Conservation (phyloP, 495 filamentous ascomycete species). For the Aspergillus egyptiacus region DNA sequence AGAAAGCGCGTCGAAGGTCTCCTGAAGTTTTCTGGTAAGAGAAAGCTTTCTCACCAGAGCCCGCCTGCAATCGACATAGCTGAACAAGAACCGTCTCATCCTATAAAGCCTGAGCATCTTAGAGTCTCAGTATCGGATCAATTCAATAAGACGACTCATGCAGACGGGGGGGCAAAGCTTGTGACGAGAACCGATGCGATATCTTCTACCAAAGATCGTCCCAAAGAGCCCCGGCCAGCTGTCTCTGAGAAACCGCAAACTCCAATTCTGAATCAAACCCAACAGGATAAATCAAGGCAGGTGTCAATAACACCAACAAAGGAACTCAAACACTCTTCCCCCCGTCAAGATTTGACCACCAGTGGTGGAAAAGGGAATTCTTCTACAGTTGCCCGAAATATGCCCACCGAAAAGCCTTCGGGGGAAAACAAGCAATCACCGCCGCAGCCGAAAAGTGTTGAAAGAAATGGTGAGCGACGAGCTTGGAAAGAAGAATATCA, state of each 20-base stretch:
- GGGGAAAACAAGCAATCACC: constrained; percentile 23
- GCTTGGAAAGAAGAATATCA: constrained; percentile 43
- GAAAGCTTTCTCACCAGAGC: constrained; percentile 23
- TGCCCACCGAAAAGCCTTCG: constrained; percentile 23
- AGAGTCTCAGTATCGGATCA: constrained; percentile 9
- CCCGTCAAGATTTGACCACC: constrained; percentile 24
- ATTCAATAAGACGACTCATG: constrained; percentile 10
- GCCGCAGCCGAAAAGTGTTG: constrained; percentile 20
- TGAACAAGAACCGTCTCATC: constrained; percentile 18
- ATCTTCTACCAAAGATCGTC: constrained; percentile 10
- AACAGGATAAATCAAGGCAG: constrained; percentile 27
- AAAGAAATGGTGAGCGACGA: constrained; percentile 34
- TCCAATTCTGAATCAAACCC: constrained; percentile 11
- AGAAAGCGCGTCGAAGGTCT: constrained; percentile 39
- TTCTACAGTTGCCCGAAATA: constrained; percentile 21
- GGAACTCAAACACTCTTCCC: constrained; percentile 22
- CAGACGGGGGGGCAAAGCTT: constrained; percentile 20
- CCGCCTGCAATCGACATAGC: constrained; percentile 26
- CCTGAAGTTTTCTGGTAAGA: constrained; percentile 41
- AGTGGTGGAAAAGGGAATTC: constrained; percentile 28
- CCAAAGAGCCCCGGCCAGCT: constrained; percentile 21
- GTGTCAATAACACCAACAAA: constrained; percentile 27
- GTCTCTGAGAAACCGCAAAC: constrained; percentile 25
- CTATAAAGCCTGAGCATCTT: constrained; percentile 13
- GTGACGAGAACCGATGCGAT: constrained; percentile 15